Evolutionary conservation across 139 green algal genomes (phyloP), one percentile per base, ranked within the genome.

Genomic region (Tetradesmus lagerheimii): DNA sequence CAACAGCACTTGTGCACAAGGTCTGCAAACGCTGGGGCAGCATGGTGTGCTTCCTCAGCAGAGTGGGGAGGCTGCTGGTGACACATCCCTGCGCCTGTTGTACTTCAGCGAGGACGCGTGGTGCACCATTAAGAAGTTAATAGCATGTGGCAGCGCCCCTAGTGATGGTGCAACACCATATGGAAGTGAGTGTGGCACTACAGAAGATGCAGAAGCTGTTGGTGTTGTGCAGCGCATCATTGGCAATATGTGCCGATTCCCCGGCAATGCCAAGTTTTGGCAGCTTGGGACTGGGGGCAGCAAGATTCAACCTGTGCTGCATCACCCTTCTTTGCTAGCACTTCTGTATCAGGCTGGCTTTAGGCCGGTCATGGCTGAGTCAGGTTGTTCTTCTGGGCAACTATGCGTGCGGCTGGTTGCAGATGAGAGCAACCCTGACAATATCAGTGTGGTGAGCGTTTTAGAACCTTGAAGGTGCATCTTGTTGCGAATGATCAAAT

Each of bases 291-390:
- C 66, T 53, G 16, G 12, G 3, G 20, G 50, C 15, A 16, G 37
- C 39, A 80, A 83, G 71, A 29, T 89, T 20, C 41, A 67, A 41
- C 66, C 43, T 27, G n/a, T 89, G 85, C 43, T 89, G 43, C 8
- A 45, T 9, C 45, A 53, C 9, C 85, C 71, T 20, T 11, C 37
- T 0, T 37, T 80, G 41, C 20, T 83, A 2, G 67, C 71, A 4
- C 34, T 67, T 0, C 71, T 89, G 29, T 18, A 83, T 3, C n/a
- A 43, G 25, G 37, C 57, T 0, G 85, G 85, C 4, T 89, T 83
- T 43, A 80, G 85, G 67, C 85, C 85, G 1, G 43, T 89, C 2
- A 14, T 83, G 11, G 41, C 2, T 1, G 50, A 27, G 85, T 29
- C 50, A 34, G 20, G 14, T 1, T 41, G 47, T 25, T 25, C 83